Evolutionary conservation across 148 eudicot genomes (phyloP).

Genomic region (Persicaria maculosa): DNA sequence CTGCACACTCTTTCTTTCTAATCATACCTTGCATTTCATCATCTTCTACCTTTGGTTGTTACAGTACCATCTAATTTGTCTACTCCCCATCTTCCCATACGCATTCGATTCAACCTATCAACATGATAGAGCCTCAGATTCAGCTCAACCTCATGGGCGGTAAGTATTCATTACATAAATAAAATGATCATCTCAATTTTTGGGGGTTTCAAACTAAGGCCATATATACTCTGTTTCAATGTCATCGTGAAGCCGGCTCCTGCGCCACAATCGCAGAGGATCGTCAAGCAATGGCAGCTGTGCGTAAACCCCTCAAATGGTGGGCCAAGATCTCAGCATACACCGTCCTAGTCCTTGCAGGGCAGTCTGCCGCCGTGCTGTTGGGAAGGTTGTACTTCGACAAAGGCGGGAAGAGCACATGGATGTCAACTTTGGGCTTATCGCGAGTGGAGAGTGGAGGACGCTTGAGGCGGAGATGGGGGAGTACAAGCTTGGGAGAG

Average conservation of each 20-base stretch:
- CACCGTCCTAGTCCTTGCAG: constrained; percentile 24
- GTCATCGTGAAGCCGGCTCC: background rate
- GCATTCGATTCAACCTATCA: background rate
- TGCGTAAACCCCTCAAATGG: constrained; percentile 12
- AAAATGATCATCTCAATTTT: background rate
- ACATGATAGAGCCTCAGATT: background rate
- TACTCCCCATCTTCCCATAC: background rate
- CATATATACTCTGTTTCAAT: background rate
- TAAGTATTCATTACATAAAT: background rate
- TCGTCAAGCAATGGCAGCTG: background rate
- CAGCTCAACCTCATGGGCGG: background rate
- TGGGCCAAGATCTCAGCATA: constrained; percentile 24
- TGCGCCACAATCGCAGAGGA: background rate
- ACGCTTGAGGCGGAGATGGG: constrained; percentile 33
- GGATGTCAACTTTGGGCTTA: constrained; percentile 44
- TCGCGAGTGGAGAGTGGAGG: constrained; percentile 58
- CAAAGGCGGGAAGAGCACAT: constrained; percentile 44
- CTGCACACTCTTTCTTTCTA: background rate
- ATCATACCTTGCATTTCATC: no score
- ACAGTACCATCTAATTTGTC: background rate
- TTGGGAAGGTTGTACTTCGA: constrained; percentile 36
- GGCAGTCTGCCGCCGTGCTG: constrained; percentile 24
- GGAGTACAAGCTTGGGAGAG: constrained; percentile 30
- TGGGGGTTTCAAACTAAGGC: background rate
- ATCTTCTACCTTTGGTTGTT: background rate